Percentiles rank a stretch among this genome's conserved stretches.
These are phyloP conservation scores for Cylindrotheca closterium DNA, from an alignment of 108 stramenopile species.

Conservation along the genomic window DNA sequence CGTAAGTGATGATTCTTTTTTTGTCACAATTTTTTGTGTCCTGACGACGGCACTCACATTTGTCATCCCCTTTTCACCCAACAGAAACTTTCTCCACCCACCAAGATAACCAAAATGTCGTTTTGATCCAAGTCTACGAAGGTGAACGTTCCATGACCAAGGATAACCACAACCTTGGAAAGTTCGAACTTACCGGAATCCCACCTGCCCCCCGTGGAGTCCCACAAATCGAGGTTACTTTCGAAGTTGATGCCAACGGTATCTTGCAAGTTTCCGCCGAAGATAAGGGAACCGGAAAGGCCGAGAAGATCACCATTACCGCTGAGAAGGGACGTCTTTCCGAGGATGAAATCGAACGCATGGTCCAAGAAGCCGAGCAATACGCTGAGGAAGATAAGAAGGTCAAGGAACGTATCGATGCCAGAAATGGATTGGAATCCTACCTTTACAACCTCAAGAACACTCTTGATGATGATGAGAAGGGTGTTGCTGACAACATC, in stretches of 20 bases:
- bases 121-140: slow-evolving; percentile 94
- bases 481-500: slow-evolving; percentile 61
- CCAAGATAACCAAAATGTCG: slow-evolving; percentile 93
- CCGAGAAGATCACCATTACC: slow-evolving; percentile 92
- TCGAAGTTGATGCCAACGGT: slow-evolving; percentile 93
- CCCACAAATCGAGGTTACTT: slow-evolving; percentile 93
- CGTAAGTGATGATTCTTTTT: slow-evolving; percentile 24
- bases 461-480: slow-evolving; percentile 77
- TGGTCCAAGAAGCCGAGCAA: slow-evolving; percentile 93
- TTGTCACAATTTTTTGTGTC: not conserved
- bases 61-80: not conserved
- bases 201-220: slow-evolving; percentile 93
- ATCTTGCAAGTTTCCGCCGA: slow-evolving; percentile 90
- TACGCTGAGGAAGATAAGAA: slow-evolving; percentile 87
- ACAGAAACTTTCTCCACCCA: slow-evolving; percentile 91
- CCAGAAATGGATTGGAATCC: slow-evolving; percentile 91
- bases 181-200: slow-evolving; percentile 92
- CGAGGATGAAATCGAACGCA: slow-evolving; percentile 95
- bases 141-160: slow-evolving; percentile 96
- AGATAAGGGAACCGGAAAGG: slow-evolving; percentile 93
- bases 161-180: slow-evolving; percentile 84
- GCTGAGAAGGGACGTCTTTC: slow-evolving; percentile 94
- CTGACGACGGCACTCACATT: not conserved
- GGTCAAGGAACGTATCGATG: slow-evolving; percentile 93
- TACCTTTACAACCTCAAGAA: slow-evolving; percentile 98